Conservation (phyloP, 768 basidiomycete species). For the Chalciporus sphaerocephalus region DNA sequence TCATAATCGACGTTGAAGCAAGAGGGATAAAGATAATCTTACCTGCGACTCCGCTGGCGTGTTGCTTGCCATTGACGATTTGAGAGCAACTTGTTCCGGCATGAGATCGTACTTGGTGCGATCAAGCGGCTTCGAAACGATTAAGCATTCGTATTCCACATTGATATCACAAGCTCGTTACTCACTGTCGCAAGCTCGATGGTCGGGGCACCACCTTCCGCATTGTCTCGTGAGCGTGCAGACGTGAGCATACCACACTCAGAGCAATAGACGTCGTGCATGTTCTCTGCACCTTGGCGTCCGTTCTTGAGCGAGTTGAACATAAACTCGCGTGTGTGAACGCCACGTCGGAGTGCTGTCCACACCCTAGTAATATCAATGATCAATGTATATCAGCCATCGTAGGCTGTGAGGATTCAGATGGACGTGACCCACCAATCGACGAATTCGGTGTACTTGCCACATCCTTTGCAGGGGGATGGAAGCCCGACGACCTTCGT, state of each 20-base stretch:
- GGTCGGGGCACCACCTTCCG: conserved; percentile 15
- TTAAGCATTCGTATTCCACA: not conserved
- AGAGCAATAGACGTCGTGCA: conserved; percentile 19
- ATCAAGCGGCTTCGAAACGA: conserved; percentile 6
- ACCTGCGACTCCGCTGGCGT: not conserved
- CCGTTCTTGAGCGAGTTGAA: conserved; percentile 13
- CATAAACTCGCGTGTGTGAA: conserved; percentile 16
- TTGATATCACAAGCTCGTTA: too few species aligned
- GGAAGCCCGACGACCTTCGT: conserved; percentile 13
- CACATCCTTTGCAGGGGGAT: conserved; percentile 5
- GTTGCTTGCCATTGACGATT: not conserved
- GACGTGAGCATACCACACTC: conserved; percentile 13
- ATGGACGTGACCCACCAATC: conserved; percentile 9
- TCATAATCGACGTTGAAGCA: not conserved
- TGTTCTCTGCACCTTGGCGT: conserved; percentile 14
- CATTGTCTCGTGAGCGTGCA: conserved; percentile 13
- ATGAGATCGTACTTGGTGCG: conserved; percentile 13
- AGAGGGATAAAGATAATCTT: not conserved
- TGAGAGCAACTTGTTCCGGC: conserved; percentile 6
- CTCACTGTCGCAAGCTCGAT: conserved; percentile 8
- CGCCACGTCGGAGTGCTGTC: conserved; percentile 16
- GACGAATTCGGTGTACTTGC: conserved; percentile 16
- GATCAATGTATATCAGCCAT: not conserved
- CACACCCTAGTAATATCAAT: conserved; percentile 5
- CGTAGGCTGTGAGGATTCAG: not conserved